Percentiles rank a stretch among this genome's conserved stretches.
phyloP scores from a whole-genome alignment of 2,329 filamentous ascomycete species.

The Xylaria polymorpha region DNA sequence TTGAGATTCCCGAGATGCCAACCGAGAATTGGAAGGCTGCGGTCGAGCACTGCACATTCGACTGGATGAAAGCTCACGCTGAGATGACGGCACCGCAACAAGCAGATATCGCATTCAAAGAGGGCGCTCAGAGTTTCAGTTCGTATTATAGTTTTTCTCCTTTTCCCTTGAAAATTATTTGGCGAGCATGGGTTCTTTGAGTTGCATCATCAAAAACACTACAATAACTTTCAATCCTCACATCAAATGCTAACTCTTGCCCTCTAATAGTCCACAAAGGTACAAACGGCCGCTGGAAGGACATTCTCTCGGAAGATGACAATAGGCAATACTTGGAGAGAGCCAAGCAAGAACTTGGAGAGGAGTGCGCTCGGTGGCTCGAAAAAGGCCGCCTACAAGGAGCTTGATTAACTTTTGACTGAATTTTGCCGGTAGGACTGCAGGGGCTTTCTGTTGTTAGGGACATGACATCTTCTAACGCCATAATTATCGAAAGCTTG shows the following conservation, averaged over 20 bases:
- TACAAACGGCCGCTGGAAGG: slow-evolving; percentile 25
- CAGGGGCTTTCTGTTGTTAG: not conserved
- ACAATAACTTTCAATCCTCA: not conserved
- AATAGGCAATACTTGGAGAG: slow-evolving; percentile 18
- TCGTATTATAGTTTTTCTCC: not conserved
- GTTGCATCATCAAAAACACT: not conserved
- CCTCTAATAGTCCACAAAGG: not conserved
- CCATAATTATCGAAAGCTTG: not conserved
- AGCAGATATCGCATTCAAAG: slow-evolving; percentile 12
- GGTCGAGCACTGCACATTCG: slow-evolving; percentile 24
- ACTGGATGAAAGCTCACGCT: slow-evolving; percentile 28
- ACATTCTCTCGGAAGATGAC: slow-evolving; percentile 25
- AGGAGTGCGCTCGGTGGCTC: slow-evolving; percentile 24
- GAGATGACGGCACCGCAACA: not conserved
- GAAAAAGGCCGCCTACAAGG: slow-evolving; percentile 20
- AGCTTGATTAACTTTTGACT: not conserved
- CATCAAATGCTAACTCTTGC: not conserved
- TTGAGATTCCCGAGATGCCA: slow-evolving; percentile 21
- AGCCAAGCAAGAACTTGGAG: slow-evolving; percentile 22
- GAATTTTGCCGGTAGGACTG: not conserved
- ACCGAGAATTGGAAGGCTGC: slow-evolving; percentile 24
- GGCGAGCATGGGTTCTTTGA: not conserved
- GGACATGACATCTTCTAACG: not conserved
- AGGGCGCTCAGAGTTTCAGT: slow-evolving; percentile 25
- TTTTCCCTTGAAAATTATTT: not conserved